Evolutionary conservation across 805 yeast genomes (phyloP), one percentile per base, ranked within the genome.

Genomic region (Candida stauntonica): DNA sequence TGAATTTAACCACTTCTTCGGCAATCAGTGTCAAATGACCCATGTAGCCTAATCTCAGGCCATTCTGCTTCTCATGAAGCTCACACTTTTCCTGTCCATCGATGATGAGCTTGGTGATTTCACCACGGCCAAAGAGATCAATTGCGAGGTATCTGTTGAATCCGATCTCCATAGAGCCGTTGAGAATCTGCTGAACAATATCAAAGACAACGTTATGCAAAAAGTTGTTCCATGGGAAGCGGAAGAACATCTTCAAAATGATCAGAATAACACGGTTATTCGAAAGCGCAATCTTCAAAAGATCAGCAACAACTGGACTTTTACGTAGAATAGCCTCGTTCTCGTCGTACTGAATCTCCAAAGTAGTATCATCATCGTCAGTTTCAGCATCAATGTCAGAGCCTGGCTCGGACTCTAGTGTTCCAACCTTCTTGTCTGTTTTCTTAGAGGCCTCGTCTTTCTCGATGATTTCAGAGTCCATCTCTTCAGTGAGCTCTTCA

Each of bases 201-300:
- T 93, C 99, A 68, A 91, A 93, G 7, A 93, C 96, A 41, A 93
- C 99, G 55, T 91, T 93, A 62, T 93, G 99, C 68, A 93, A 74
- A 56, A 93, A 93, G 57, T 93, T 93, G 60, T 93, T 93, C 98
- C 98, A 93, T 6, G 98, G 96, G 61, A 81, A 87, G 44, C 73
- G 67, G 61, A 89, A 80, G 55, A 93, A 86, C 72, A 84, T 78
- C 19, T 72, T 63, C 18, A 88, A 63, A n/a, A 89, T 79, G 17
- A 77, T 73, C 16, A 76, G 65, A 23, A 89, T 70, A 42, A 87
- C 77, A 26, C 73, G 72, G 58, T 77, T 79, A 55, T 93, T 96
- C 42, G 79, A 75, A 17, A 93, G 66, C 38, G 86, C 80, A 34
- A 87, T 84, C 60, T 93, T 93, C 55, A 89, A 76, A 47, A 69